Evolutionary conservation across 2,329 filamentous ascomycete species (phyloP).

Genomic region (Fusarium sp.): DNA sequence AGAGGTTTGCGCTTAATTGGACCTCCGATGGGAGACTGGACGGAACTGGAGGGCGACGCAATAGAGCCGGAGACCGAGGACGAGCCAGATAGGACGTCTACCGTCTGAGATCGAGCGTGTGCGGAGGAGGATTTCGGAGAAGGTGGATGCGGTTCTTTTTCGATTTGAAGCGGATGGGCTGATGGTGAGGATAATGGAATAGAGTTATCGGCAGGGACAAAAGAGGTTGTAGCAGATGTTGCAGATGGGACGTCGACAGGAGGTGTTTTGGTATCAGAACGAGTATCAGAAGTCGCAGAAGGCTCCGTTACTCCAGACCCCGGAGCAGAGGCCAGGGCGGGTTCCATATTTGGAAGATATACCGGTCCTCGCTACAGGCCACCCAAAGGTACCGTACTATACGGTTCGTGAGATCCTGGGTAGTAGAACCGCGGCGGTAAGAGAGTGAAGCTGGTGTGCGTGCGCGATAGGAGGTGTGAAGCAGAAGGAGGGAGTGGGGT

Average conservation of each 20-base stretch:
- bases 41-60: slow-evolving; percentile 14
- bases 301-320: slow-evolving; percentile 35
- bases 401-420: slow-evolving; percentile 25
- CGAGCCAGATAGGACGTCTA: slow-evolving; percentile 33
- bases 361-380: slow-evolving; percentile 28
- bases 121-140: slow-evolving; percentile 25
- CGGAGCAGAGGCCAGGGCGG: slow-evolving; percentile 32
- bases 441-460: slow-evolving; percentile 25
- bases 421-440: slow-evolving; percentile 17
- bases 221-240: slow-evolving; percentile 24
- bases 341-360: slow-evolving; percentile 40
- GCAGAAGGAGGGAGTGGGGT: slow-evolving; percentile 20
- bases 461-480: slow-evolving; percentile 12
- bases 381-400: slow-evolving; percentile 21
- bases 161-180: slow-evolving; percentile 23
- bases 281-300: slow-evolving; percentile 38
- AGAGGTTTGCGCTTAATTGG: slow-evolving; percentile 69
- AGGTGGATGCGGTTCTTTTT: slow-evolving; percentile 11
- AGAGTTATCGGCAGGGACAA: slow-evolving; percentile 30
- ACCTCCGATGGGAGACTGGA: slow-evolving; percentile 33
- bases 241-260: slow-evolving; percentile 23
- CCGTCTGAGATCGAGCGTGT: slow-evolving; percentile 40
- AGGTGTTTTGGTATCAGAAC: slow-evolving; percentile 37
- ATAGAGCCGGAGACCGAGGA: slow-evolving; percentile 28
- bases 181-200: slow-evolving; percentile 31